A percentile compares a stretch with the other conserved stretches of the same genome.
Conservation (phyloP, 129 eudicot genomes). For the Artemisia annua region DNA sequence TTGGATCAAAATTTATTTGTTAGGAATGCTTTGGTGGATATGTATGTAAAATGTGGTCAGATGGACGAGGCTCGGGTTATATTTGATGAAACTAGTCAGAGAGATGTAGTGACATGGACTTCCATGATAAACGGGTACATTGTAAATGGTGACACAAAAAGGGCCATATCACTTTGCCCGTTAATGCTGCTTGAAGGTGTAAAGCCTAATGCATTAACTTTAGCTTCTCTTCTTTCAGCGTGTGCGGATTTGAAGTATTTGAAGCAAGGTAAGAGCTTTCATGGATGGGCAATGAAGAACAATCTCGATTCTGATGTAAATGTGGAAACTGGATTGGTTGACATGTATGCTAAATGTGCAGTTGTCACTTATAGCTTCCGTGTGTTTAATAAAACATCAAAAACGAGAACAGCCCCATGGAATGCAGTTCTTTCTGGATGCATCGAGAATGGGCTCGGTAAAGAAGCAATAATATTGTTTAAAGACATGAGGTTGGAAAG, state of each 20-base stretch:
- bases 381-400: constrained; percentile 60
- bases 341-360: constrained; percentile 78
- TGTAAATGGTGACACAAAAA: constrained; percentile 40
- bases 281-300: constrained; percentile 71
- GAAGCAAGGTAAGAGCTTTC: constrained; percentile 70
- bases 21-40: constrained; percentile 76
- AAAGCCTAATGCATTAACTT: constrained; percentile 66
- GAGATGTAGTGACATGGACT: constrained; percentile 92
- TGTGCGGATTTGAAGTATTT: constrained; percentile 49
- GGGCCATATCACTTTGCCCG: constrained; percentile 50
- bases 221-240: constrained; percentile 72
- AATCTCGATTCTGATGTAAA: constrained; percentile 57
- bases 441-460: constrained; percentile 42
- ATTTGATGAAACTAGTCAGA: constrained; percentile 52
- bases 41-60: constrained; percentile 76
- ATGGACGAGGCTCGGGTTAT: constrained; percentile 57
- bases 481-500: constrained; percentile 55
- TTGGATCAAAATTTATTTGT: constrained; percentile 48
- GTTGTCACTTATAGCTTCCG: constrained; percentile 41
- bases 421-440: constrained; percentile 74
- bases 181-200: constrained; percentile 64
- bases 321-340: constrained; percentile 71
- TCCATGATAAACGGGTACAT: constrained; percentile 69
- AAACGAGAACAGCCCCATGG: constrained; percentile 59
- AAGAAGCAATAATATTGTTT: constrained; percentile 55